Conservation (phyloP, 495 filamentous ascomycete genomes). For the Cairneyella variabilis region DNA sequence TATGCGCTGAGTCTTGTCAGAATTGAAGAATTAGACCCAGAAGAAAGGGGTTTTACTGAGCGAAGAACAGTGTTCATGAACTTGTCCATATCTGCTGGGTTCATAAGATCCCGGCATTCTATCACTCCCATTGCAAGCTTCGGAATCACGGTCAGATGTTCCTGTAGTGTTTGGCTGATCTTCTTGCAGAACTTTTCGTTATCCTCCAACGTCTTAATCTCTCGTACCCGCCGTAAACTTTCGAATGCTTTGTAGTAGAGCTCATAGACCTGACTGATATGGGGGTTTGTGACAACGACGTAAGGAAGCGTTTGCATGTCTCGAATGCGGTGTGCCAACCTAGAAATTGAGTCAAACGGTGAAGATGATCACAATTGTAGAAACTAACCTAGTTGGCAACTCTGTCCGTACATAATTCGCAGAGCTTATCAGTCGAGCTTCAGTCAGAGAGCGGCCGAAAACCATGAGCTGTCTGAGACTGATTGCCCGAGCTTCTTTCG, state of each 20-base stretch:
- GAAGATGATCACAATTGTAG: not conserved
- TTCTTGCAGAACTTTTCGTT: slow-evolving; percentile 87
- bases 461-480: slow-evolving; percentile 91
- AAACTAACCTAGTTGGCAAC: slow-evolving; percentile 73
- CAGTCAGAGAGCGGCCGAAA: slow-evolving; percentile 85
- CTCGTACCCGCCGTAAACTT: slow-evolving; percentile 72
- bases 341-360: slow-evolving; percentile 24
- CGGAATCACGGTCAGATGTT: slow-evolving; percentile 91
- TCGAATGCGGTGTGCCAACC: slow-evolving; percentile 87
- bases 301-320: slow-evolving; percentile 98
- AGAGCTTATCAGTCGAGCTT: slow-evolving; percentile 82
- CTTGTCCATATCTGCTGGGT: slow-evolving; percentile 72
- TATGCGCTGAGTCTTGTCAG: slow-evolving; percentile 60
- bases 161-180: slow-evolving; percentile 71
- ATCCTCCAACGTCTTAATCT: slow-evolving; percentile 81
- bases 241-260: slow-evolving; percentile 97
- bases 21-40: not conserved
- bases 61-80: slow-evolving; percentile 94
- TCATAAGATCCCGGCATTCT: slow-evolving; percentile 77
- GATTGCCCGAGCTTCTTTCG: slow-evolving; percentile 79
- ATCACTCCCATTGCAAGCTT: slow-evolving; percentile 90
- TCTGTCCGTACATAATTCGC: slow-evolving; percentile 97
- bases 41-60: slow-evolving; percentile 56
- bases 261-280: slow-evolving; percentile 93
- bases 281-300: slow-evolving; percentile 90